These are phyloP conservation scores for Tulasnella sp. DNA, from an alignment of 768 basidiomycete genomes.

Conservation along the genomic window DNA sequence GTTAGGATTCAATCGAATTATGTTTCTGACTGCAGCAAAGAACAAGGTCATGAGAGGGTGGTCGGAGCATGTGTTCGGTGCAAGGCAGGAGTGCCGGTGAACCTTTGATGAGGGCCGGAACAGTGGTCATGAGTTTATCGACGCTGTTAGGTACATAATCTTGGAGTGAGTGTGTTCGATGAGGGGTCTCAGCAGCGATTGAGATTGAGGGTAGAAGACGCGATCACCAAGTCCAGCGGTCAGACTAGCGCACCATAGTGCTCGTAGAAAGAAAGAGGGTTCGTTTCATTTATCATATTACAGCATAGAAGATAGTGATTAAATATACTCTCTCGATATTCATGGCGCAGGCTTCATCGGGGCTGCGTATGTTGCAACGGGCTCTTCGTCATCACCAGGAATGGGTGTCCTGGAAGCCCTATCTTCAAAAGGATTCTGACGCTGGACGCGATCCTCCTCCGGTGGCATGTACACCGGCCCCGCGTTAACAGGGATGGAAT, in stretches of 20 bases:
- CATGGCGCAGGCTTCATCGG: not conserved
- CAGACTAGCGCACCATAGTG: not conserved
- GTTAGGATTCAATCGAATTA: slow-evolving; percentile 20
- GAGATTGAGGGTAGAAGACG: not conserved
- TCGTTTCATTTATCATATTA: not conserved
- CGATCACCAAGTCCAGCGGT: not conserved
- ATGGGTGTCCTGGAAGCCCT: not conserved
- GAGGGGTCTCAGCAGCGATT: not conserved
- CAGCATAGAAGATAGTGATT: not conserved
- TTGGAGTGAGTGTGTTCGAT: slow-evolving; percentile 11
- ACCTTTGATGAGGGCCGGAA: slow-evolving; percentile 25
- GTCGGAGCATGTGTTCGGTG: slow-evolving; percentile 13
- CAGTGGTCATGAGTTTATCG: slow-evolving; percentile 12
- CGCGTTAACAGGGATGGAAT: slow-evolving; percentile 6
- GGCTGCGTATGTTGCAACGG: not conserved
- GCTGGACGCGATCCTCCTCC: not conserved
- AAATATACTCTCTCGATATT: not conserved
- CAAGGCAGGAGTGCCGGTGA: slow-evolving; percentile 14
- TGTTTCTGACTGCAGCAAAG: slow-evolving; percentile 14
- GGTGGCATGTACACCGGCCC: not conserved
- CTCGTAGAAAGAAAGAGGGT: not conserved
- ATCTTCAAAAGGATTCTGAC: not conserved
- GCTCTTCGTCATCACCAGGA: not conserved
- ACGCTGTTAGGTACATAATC: slow-evolving; percentile 21
- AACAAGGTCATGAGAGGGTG: slow-evolving; percentile 22